A percentile compares a stretch with the other conserved stretches of the same genome.
phyloP scores from a whole-genome alignment of 2,329 filamentous ascomycete genomes.

The Aspergillus alliaceus region DNA sequence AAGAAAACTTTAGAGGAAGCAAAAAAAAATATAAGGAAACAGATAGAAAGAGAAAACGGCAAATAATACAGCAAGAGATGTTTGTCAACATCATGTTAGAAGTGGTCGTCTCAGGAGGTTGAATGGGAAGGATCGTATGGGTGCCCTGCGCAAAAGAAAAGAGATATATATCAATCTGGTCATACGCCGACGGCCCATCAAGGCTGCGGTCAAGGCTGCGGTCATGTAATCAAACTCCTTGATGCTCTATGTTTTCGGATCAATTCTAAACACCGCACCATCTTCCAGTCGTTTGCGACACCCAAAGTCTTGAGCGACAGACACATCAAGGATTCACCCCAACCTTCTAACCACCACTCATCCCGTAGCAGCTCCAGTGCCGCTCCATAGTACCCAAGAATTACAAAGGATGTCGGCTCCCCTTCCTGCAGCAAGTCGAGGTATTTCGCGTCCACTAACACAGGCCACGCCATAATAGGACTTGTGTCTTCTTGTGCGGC shows the following conservation, averaged over 20 bases:
- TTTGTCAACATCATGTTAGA: too few relatives aligned
- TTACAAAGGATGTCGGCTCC: not conserved
- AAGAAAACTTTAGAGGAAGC: too few relatives aligned
- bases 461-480: conserved; percentile 9
- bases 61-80: too few relatives aligned
- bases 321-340: conserved; percentile 5
- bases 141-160: too few relatives aligned
- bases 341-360: conserved; percentile 13
- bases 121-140: too few relatives aligned
- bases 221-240: too few relatives aligned
- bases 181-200: too few relatives aligned
- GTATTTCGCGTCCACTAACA: not conserved
- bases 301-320: not conserved
- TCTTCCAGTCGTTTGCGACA: not conserved
- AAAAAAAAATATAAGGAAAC: too few relatives aligned
- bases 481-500: not conserved
- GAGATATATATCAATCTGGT: too few relatives aligned
- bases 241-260: not conserved
- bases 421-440: not conserved
- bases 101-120: too few relatives aligned
- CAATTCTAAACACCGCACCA: not conserved
- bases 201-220: too few relatives aligned
- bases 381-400: conserved; percentile 5
- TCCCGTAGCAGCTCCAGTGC: conserved; percentile 3
- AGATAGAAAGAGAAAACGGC: too few relatives aligned